Evolutionary conservation across 78 protist species (phyloP).

Genomic region (Speleostelium caveatum): DNA sequence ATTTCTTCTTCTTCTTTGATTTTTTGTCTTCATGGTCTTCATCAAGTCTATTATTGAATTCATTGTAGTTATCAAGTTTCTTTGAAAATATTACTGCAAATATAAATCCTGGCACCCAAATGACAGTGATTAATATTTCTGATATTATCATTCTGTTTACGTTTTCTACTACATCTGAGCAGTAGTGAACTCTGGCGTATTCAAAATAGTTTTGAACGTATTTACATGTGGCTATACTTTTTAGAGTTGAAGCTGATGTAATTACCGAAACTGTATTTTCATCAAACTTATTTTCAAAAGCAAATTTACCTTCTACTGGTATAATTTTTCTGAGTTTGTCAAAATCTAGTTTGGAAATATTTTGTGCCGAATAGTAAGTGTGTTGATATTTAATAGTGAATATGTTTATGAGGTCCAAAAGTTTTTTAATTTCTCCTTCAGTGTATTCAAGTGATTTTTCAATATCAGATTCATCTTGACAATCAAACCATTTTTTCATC

Average conservation of each 20-base stretch:
- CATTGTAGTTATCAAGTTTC: too few species aligned
- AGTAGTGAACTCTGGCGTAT: conserved; percentile 1
- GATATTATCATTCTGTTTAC: conserved; percentile 35
- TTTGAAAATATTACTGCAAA: conserved; percentile 43
- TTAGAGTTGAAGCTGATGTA: conserved; percentile 16
- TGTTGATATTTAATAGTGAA: conserved; percentile 1
- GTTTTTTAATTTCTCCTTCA: neutral
- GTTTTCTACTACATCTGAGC: conserved; percentile 25
- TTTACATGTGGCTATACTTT: conserved; percentile 7
- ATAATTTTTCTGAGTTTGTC: conserved; percentile 8
- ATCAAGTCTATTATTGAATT: neutral
- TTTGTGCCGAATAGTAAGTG: conserved; percentile 1
- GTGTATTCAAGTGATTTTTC: neutral
- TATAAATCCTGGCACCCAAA: conserved; percentile 65
- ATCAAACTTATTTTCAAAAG: conserved; percentile 24
- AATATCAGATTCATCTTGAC: neutral
- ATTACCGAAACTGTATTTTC: neutral
- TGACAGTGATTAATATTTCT: conserved; percentile 29
- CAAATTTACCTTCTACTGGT: neutral
- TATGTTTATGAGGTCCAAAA: conserved; percentile 1
- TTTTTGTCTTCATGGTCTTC: neutral
- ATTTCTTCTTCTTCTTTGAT: neutral
- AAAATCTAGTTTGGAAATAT: conserved; percentile 1
- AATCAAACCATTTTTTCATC: conserved; percentile 44
- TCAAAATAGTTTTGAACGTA: conserved; percentile 23